Base-by-base conservation (phyloP, 1,284 basidiomycete genomes). In the Trametes pubescens region DNA sequence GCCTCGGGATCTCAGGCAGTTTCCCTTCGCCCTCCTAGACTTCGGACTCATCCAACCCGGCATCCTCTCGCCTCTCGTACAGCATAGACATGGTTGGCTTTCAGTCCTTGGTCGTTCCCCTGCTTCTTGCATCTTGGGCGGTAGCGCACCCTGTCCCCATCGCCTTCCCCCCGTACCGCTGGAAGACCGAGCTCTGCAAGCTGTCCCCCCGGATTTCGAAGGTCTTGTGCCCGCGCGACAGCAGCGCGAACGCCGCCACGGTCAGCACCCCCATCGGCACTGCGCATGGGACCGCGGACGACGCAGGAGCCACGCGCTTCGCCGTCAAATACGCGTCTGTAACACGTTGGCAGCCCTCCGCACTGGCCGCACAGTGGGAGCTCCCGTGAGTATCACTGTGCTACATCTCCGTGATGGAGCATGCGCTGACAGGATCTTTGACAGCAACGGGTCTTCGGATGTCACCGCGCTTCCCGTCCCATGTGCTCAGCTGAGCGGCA, bases 261-360 rank as follows among this genome's bases (percentile, higher is more conserved):
- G 78, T 86, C 35, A 62, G 67, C 22, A 89, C 87, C 2, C 77
- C 81, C 18, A 62, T 90, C 32, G 89, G 89, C 14, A 76, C 76
- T 24, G 87, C 88, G 4, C 72, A 75, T n/a, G 89, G 89, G 38
- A 79, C 81, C 3, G 54, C 77, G 9, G 84, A 86, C 65, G 74
- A 76, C n/a, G 72, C 78, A 43, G 83, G 82, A 43, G 84, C 81
- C 24, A 75, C 77, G 57, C 80, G 88, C 49, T 92, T 87, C 72
- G 73, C 84, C 35, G 89, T 90, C 65, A 86, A 82, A 69, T 92
- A 92, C 73, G 90, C 85, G 11, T 79, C 79, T 62, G 87, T 88
- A 10, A 64, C 78, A 24, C 82, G 90, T 63, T 92, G 89, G 88
- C 75, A 80, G 54, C 75, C 81, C 9, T 88, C 90, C 1, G 75